These are phyloP conservation scores for Uromyces viciae-fabae DNA, from an alignment of 1,284 basidiomycete genomes.

Conservation along the genomic window DNA sequence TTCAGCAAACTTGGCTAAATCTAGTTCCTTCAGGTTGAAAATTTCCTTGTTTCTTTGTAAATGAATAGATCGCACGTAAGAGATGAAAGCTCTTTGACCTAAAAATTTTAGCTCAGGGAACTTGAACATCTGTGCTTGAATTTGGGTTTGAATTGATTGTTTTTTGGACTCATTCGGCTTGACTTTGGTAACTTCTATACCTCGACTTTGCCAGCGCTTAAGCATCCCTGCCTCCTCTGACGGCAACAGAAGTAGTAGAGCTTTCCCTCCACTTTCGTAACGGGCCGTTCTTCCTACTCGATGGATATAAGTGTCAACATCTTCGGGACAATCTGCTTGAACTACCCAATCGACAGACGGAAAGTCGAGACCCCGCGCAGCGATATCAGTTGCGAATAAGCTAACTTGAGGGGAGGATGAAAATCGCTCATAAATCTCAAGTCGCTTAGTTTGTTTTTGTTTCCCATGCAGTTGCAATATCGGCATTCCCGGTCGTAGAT, in stretches of 20 bases:
- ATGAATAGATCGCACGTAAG: constrained; percentile 87
- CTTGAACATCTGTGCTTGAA: constrained; percentile 90
- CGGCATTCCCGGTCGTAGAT: constrained; percentile 86
- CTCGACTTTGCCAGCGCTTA: constrained; percentile 68
- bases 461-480: constrained; percentile 92
- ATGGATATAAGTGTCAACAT: constrained; percentile 97
- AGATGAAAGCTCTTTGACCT: constrained; percentile 89
- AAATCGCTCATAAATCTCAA: constrained; percentile 78
- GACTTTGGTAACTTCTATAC: constrained; percentile 73
- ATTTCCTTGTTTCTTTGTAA: constrained; percentile 90
- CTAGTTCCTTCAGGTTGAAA: constrained; percentile 80
- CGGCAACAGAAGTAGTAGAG: constrained; percentile 75
- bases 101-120: constrained; percentile 97
- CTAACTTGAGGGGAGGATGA: constrained; percentile 73
- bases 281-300: constrained; percentile 92
- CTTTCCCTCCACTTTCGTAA: constrained; percentile 85
- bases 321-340: constrained; percentile 95
- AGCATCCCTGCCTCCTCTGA: constrained; percentile 90
- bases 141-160: constrained; percentile 75
- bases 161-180: constrained; percentile 88
- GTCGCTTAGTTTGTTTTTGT: constrained; percentile 85
- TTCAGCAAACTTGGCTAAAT: constrained; percentile 77
- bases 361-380: constrained; percentile 93
- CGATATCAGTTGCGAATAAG: constrained; percentile 93
- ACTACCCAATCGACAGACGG: constrained; percentile 96